A percentile compares a stretch with the other conserved stretches of the same genome.
Conservation (phyloP, 2,329 filamentous ascomycete species). For the Monilinia vaccinii-corymbosi region DNA sequence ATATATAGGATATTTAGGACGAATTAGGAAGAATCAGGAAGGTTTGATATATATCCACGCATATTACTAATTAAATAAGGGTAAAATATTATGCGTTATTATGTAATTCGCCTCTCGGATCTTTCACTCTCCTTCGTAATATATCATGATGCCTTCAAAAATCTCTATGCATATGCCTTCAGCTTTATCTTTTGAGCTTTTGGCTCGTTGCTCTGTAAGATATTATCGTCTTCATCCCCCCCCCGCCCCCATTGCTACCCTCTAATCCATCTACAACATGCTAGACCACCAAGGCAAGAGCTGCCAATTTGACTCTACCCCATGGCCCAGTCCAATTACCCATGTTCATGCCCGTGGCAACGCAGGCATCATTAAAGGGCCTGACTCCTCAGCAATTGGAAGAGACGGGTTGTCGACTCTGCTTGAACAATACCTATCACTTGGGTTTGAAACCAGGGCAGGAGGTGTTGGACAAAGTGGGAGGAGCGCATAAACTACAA, state of each 20-base stretch:
- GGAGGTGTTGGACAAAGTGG: conserved; percentile 74
- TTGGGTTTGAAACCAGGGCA: conserved; percentile 91
- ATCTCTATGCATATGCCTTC: conserved; percentile 42
- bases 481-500: conserved; percentile 89
- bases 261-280: conserved; percentile 4
- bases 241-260: background rate
- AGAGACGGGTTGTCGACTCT: conserved; percentile 79
- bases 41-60: background rate
- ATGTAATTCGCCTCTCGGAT: too few relatives aligned
- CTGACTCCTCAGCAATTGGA: conserved; percentile 88
- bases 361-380: conserved; percentile 91
- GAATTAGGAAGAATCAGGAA: background rate
- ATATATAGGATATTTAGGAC: background rate
- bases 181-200: conserved; percentile 69
- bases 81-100: too few relatives aligned
- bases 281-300: conserved; percentile 88
- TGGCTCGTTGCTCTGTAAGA: conserved; percentile 71
- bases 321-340: conserved; percentile 87
- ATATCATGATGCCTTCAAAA: conserved; percentile 12
- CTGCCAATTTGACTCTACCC: conserved; percentile 76
- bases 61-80: too few relatives aligned
- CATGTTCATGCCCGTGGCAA: conserved; percentile 97
- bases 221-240: conserved; percentile 1
- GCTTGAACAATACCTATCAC: conserved; percentile 97
- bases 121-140: background rate